These are phyloP conservation scores for Paracoccidioides lutzii DNA, from an alignment of 2,329 filamentous ascomycete genomes.

Conservation along the genomic window DNA sequence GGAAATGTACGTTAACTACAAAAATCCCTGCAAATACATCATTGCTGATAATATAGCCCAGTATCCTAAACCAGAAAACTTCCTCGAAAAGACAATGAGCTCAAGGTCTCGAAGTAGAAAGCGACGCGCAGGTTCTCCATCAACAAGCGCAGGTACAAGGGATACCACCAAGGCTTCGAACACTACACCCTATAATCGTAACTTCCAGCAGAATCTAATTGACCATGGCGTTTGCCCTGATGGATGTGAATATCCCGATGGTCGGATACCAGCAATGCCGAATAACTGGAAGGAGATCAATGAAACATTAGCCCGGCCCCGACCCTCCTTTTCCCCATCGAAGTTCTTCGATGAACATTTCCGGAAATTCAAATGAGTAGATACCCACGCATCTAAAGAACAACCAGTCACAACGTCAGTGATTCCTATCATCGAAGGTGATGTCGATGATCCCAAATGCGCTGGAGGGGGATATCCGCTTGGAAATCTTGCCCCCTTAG, in stretches of 20 bases:
- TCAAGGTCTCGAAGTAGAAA: constrained; percentile 1
- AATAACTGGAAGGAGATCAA: constrained; percentile 22
- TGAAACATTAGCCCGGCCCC: constrained; percentile 15
- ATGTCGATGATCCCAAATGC: too few species aligned
- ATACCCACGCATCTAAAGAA: constrained; percentile 19
- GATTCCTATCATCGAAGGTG: too few species aligned
- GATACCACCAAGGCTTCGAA: background rate
- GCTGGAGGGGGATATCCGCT: too few species aligned
- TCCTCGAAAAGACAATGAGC: constrained; percentile 2
- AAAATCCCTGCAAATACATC: background rate
- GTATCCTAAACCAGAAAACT: background rate
- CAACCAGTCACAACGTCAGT: background rate
- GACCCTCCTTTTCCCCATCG: constrained; percentile 27
- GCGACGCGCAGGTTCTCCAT: constrained; percentile 4
- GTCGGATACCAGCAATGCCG: constrained; percentile 15
- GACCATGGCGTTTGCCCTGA: constrained; percentile 4
- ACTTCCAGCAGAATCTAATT: too few species aligned
- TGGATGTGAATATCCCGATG: constrained; percentile 16
- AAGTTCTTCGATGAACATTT: constrained; percentile 21
- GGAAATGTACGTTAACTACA: constrained; percentile 8
- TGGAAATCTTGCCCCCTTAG: too few species aligned
- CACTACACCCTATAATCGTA: too few species aligned
- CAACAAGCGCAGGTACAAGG: background rate
- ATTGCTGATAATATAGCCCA: background rate
- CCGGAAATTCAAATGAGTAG: constrained; percentile 17